Conservation (phyloP, 257 asterid species). For the Rubia yunnanensis region DNA sequence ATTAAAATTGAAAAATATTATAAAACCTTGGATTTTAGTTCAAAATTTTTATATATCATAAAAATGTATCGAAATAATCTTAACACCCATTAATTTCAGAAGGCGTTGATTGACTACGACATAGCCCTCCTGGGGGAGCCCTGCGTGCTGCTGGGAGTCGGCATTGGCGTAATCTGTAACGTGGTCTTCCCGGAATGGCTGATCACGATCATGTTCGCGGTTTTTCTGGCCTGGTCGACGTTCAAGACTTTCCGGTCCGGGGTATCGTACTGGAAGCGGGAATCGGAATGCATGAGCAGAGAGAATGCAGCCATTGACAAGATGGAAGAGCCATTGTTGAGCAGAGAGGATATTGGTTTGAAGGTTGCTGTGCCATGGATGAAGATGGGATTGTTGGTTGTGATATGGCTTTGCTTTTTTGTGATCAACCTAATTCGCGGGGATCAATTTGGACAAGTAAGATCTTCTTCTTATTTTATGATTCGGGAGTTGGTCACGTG, state of each 20-base stretch:
- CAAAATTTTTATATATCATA: no score
- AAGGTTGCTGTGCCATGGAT: conserved; percentile 39
- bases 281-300: conserved; percentile 33
- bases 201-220: conserved; percentile 44
- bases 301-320: conserved; percentile 7
- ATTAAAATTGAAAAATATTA: no score
- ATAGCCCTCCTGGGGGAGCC: conserved; percentile 77
- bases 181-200: conserved; percentile 73
- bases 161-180: conserved; percentile 65
- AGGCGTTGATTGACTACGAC: conserved; percentile 50
- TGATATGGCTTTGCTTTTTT: conserved; percentile 66
- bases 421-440: conserved; percentile 69
- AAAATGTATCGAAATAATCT: no score
- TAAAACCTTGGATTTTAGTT: no score
- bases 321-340: conserved; percentile 28
- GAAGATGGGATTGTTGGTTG: conserved; percentile 47
- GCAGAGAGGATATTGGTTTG: conserved; percentile 2
- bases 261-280: conserved; percentile 46
- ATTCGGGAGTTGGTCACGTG: no score
- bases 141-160: conserved; percentile 72
- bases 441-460: conserved; percentile 62
- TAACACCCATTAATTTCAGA: not conserved
- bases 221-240: conserved; percentile 59
- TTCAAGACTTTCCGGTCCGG: conserved; percentile 64
- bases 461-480: not conserved